A percentile compares a stretch with the other conserved stretches of the same genome.
phyloP scores from a whole-genome alignment of 805 yeast genomes.

The Ogataea methanolica region DNA sequence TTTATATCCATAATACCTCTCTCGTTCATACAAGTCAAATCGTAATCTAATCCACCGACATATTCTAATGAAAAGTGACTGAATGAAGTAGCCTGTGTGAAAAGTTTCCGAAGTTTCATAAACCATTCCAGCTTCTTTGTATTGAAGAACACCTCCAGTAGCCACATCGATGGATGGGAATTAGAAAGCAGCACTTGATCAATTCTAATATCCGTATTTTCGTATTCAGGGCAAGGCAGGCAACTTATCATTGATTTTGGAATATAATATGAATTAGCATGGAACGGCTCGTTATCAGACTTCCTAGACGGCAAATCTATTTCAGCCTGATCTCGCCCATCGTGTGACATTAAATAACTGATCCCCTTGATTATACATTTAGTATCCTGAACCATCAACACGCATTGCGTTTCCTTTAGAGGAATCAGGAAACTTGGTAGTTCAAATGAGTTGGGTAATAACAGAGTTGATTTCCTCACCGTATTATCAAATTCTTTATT shows the following conservation, averaged over 20 bases:
- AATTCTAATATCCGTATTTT: conserved; percentile 9
- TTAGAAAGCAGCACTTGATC: conserved; percentile 29
- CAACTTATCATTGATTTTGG: conserved; percentile 19
- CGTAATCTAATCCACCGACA: conserved; percentile 8
- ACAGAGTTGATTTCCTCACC: conserved; percentile 16
- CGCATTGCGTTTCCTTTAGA: conserved; percentile 18
- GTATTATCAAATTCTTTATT: conserved; percentile 8
- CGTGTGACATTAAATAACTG: conserved; percentile 23
- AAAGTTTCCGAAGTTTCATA: conserved; percentile 15
- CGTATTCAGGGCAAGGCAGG: conserved; percentile 13
- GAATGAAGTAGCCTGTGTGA: conserved; percentile 18
- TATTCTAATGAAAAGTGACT: conserved; percentile 23
- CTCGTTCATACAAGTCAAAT: conserved; percentile 21
- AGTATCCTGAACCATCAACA: conserved; percentile 24
- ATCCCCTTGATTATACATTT: conserved; percentile 21
- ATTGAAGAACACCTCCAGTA: conserved; percentile 23
- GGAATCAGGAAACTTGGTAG: conserved; percentile 26
- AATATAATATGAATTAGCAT: conserved; percentile 21
- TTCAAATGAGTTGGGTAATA: conserved; percentile 24
- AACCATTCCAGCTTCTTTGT: conserved; percentile 12
- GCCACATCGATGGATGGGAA: conserved; percentile 16
- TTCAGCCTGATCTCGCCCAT: conserved; percentile 21
- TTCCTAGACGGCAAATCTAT: conserved; percentile 7
- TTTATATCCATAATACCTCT: conserved; percentile 23
- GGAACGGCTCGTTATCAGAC: conserved; percentile 1